A percentile compares a stretch with the other conserved stretches of the same genome.
These are phyloP conservation scores for Phlegmacium glaucopus DNA, from an alignment of 768 basidiomycete genomes.

Conservation along the genomic window DNA sequence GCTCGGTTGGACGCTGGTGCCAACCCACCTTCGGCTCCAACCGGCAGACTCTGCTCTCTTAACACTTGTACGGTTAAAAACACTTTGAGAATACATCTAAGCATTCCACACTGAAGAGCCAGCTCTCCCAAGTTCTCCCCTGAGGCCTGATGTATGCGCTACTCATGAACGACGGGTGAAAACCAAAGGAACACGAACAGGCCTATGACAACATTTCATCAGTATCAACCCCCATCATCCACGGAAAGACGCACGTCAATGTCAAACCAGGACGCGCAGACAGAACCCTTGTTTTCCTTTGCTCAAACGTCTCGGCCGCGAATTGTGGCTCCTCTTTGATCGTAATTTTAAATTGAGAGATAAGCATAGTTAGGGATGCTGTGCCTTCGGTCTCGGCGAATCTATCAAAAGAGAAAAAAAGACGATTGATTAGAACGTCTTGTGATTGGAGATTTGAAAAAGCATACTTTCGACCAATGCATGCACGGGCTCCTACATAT, in stretches of 20 bases:
- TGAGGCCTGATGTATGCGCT: not conserved
- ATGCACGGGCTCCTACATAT: conserved; percentile 17
- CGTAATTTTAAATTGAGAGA: conserved; percentile 39
- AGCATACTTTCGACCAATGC: conserved; percentile 20
- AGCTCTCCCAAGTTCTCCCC: not conserved
- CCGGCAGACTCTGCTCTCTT: too few species aligned
- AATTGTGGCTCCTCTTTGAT: conserved; percentile 44
- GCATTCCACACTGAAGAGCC: too few species aligned
- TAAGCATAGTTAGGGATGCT: conserved; percentile 39
- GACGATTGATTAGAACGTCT: too few species aligned
- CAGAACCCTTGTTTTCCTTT: conserved; percentile 36
- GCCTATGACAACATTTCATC: not conserved
- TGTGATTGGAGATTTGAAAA: not conserved
- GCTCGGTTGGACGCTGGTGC: too few species aligned
- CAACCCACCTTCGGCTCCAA: too few species aligned
- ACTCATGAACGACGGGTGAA: not conserved
- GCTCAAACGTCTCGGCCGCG: conserved; percentile 37
- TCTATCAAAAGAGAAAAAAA: too few species aligned
- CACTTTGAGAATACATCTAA: too few species aligned
- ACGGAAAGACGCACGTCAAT: not conserved
- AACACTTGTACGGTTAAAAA: too few species aligned
- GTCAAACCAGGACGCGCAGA: not conserved
- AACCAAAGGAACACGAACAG: not conserved
- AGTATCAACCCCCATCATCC: too few species aligned
- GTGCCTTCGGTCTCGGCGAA: conserved; percentile 44